These are phyloP conservation scores for Plasmodium vinckei DNA, from an alignment of 169 alveolate genomes.

Conservation along the genomic window DNA sequence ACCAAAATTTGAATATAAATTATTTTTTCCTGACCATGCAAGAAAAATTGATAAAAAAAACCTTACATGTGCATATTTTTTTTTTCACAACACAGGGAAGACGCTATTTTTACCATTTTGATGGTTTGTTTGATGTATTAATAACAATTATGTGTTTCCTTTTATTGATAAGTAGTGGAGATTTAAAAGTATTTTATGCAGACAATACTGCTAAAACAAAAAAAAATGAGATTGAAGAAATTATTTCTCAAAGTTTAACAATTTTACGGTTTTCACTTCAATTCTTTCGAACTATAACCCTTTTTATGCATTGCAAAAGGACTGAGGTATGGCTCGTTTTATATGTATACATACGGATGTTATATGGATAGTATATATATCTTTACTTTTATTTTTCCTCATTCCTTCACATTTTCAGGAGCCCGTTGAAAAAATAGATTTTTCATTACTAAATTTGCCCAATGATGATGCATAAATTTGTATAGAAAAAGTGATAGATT, in stretches of 20 bases:
- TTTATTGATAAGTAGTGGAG: conserved; percentile 62
- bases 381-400: neutral
- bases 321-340: conserved; percentile 13
- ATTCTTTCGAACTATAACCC: conserved; percentile 54
- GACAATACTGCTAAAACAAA: conserved; percentile 24
- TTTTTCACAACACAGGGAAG: conserved; percentile 28
- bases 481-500: neutral
- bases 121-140: conserved; percentile 61
- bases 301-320: conserved; percentile 64
- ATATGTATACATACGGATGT: conserved; percentile 1
- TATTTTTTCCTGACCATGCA: neutral
- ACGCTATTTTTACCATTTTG: conserved; percentile 49
- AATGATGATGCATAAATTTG: conserved; percentile 25
- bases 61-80: conserved; percentile 3
- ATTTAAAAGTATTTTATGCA: conserved; percentile 47
- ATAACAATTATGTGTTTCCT: conserved; percentile 47
- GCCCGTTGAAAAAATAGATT: conserved; percentile 61
- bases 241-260: conserved; percentile 61
- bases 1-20: neutral
- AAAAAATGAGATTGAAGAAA: conserved; percentile 65
- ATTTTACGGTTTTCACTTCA: conserved; percentile 57
- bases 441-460: conserved; percentile 49
- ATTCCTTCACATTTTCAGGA: conserved; percentile 3
- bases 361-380: neutral
- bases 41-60: neutral